Evolutionary conservation across 1,284 basidiomycete genomes (phyloP).

Genomic region (Irpex sp.): DNA sequence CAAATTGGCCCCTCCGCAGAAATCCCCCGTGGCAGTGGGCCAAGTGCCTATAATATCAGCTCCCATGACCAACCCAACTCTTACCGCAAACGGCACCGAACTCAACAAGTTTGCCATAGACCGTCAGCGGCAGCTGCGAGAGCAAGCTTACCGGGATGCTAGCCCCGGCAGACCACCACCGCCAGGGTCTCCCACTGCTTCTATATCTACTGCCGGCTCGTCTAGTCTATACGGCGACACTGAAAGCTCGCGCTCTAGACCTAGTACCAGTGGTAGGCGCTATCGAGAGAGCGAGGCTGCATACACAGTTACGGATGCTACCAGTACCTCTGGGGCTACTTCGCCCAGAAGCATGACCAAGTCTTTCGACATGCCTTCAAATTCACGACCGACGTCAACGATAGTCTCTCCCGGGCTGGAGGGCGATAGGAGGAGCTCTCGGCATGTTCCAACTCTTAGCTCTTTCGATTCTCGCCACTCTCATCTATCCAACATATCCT

Average conservation of each 20-base stretch:
- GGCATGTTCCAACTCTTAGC: slow-evolving; percentile 54
- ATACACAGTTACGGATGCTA: slow-evolving; percentile 23
- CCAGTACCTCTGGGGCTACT: slow-evolving; percentile 29
- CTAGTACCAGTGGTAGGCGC: slow-evolving; percentile 29
- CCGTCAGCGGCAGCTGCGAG: slow-evolving; percentile 48
- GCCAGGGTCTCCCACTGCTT: slow-evolving; percentile 46
- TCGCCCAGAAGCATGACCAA: slow-evolving; percentile 26
- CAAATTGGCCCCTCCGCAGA: slow-evolving; percentile 52
- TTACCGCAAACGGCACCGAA: slow-evolving; percentile 66
- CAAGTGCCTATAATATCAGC: slow-evolving; percentile 52
- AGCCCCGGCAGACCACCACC: slow-evolving; percentile 18
- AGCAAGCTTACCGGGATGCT: slow-evolving; percentile 36
- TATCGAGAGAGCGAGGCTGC: slow-evolving; percentile 49
- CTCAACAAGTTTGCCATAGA: slow-evolving; percentile 55
- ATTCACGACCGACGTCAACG: slow-evolving; percentile 21
- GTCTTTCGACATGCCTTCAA: slow-evolving; percentile 8
- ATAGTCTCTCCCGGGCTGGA: slow-evolving; percentile 43
- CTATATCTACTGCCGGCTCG: slow-evolving; percentile 53
- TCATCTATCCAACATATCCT: slow-evolving; percentile 52
- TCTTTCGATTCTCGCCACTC: slow-evolving; percentile 46
- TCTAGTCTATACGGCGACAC: slow-evolving; percentile 55
- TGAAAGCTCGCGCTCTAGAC: slow-evolving; percentile 12
- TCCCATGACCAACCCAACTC: slow-evolving; percentile 73
- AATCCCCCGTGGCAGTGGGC: slow-evolving; percentile 55
- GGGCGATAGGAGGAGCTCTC: slow-evolving; percentile 58